phyloP scores from a whole-genome alignment of 805 yeast genomes.

The Barnettozyma siamensis region DNA sequence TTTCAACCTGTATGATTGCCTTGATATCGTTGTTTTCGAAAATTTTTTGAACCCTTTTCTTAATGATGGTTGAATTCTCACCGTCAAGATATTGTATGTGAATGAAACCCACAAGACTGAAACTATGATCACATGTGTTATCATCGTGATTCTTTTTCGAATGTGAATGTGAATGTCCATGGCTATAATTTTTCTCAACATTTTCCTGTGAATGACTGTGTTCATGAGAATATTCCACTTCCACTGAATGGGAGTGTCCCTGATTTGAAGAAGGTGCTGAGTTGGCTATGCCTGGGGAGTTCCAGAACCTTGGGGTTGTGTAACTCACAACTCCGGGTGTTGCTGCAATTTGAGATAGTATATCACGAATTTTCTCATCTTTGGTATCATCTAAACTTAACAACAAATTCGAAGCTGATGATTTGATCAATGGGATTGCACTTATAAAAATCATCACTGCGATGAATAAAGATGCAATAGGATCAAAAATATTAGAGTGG shows the following conservation, averaged over 20 bases:
- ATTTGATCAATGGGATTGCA: conserved; percentile 75
- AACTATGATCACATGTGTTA: conserved; percentile 15
- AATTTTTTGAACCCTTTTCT: conserved; percentile 52
- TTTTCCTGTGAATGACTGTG: not conserved
- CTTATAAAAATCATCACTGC: conserved; percentile 76
- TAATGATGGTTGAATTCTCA: conserved; percentile 55
- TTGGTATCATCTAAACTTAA: conserved; percentile 53
- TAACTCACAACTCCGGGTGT: conserved; percentile 81
- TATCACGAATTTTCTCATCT: conserved; percentile 57
- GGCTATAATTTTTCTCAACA: conserved; percentile 6
- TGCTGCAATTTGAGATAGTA: conserved; percentile 59
- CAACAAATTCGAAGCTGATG: conserved; percentile 71
- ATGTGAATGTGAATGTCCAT: conserved; percentile 11
- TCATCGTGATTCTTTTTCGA: conserved; percentile 9
- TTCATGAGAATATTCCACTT: conserved; percentile 1
- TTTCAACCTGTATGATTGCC: conserved; percentile 63
- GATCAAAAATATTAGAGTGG: conserved; percentile 75
- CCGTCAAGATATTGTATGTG: conserved; percentile 71
- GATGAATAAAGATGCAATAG: conserved; percentile 84
- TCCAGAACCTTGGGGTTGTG: conserved; percentile 92
- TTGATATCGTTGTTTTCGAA: conserved; percentile 46
- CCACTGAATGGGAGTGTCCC: conserved; percentile 21
- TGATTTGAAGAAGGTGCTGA: conserved; percentile 19
- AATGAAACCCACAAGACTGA: conserved; percentile 61
- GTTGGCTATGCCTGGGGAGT: conserved; percentile 34